Base-by-base conservation (phyloP, 345 rosid species). In the Eutrema heterophyllum region DNA sequence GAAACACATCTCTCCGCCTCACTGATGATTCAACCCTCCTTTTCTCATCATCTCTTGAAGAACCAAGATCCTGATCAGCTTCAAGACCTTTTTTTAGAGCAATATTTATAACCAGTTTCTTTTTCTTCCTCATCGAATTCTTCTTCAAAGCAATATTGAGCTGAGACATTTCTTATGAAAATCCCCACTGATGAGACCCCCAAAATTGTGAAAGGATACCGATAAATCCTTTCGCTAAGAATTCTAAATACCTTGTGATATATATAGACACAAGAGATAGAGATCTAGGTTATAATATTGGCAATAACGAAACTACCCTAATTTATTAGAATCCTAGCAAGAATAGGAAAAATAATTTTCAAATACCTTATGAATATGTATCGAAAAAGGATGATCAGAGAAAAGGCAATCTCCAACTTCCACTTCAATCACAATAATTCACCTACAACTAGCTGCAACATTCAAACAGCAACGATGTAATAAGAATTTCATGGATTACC, bases 161-260 rank as follows among this genome's bases (percentile, higher is more conserved):
- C 60, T 50, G 68, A 71, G 61, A 71, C 53, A 61, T n/a, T 51
- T 30, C 68, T 71, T 40, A 29, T 21, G 33, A 38, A 44, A 59
- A n/a, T 9, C 27, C 45, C n/a, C n/a, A n/a, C n/a, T n/a, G n/a
- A n/a, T n/a, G n/a, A n/a, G n/a, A n/a, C n/a, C n/a, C n/a, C n/a
- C n/a, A n/a, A 24, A 48, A 18, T 7, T 48, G 44, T 48, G 44
- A 26, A 52, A 51, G 14, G 21, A 70, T 35, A 13, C 38, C 45
- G 26, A 4, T 2, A 57, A 51, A 57, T 45, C n/a, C 30, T 26
- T 36, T 58, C 33, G 38, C 18, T 70, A 36, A 45, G 44, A 10
- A 46, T 24, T 70, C n/a, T 45, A n/a, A 32, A 41, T 54, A 53
- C 14, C 40, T 27, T 27, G 14, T n/a, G 27, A 68, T 10, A 30